Evolutionary conservation across 2,329 filamentous ascomycete species (phyloP).

Genomic region (Lachnellula suecica): DNA sequence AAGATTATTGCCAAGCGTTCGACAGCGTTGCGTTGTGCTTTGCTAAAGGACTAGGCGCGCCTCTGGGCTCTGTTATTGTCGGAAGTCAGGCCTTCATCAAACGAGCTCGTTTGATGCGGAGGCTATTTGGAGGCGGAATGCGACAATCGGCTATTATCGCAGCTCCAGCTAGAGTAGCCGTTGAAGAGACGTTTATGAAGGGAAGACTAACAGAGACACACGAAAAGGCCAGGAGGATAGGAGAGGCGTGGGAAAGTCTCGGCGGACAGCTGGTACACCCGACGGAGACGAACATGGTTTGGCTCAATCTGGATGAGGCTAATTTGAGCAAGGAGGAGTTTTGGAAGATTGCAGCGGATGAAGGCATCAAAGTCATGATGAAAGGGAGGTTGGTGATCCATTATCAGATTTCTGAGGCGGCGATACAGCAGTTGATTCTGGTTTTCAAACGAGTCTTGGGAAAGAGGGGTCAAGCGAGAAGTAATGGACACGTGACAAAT

Average conservation of each 20-base stretch:
- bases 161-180: constrained; percentile 70
- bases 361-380: constrained; percentile 52
- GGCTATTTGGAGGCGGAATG: constrained; percentile 76
- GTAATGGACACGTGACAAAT: background rate
- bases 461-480: background rate
- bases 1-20: constrained; percentile 66
- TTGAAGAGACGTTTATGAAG: constrained; percentile 75
- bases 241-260: constrained; percentile 55
- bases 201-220: constrained; percentile 63
- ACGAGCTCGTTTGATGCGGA: constrained; percentile 71
- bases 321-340: constrained; percentile 52
- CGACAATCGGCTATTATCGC: constrained; percentile 75
- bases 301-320: constrained; percentile 61
- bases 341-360: constrained; percentile 51
- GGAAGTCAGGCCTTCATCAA: constrained; percentile 55
- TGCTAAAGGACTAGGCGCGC: constrained; percentile 78
- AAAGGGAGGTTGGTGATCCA: constrained; percentile 60
- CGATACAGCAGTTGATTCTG: no score
- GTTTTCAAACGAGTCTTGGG: background rate
- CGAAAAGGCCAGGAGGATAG: constrained; percentile 59
- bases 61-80: constrained; percentile 74
- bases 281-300: constrained; percentile 74
- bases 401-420: constrained; percentile 67
- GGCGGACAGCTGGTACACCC: constrained; percentile 60
- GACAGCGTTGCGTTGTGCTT: constrained; percentile 78